These are phyloP conservation scores for Mycena maculata DNA, from an alignment of 768 basidiomycete species.

Conservation along the genomic window DNA sequence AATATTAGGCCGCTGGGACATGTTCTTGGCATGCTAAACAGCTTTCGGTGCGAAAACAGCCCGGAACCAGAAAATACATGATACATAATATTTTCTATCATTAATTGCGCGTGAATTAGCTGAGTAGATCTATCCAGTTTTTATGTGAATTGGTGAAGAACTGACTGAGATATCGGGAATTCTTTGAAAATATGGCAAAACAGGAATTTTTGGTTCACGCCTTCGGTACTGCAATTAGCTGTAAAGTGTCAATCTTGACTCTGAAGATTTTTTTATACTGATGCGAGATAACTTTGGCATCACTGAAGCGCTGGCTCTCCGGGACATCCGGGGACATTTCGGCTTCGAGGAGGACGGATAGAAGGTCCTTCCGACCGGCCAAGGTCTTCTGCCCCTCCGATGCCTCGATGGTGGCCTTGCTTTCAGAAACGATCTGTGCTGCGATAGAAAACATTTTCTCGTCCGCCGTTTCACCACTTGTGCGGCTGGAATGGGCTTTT, in stretches of 20 bases:
- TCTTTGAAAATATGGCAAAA: too few relatives aligned
- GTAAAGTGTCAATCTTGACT: conserved; percentile 37
- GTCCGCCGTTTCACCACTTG: conserved; percentile 20
- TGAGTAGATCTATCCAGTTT: too few relatives aligned
- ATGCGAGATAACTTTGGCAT: conserved; percentile 57
- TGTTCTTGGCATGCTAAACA: too few relatives aligned
- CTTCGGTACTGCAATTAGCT: too few relatives aligned
- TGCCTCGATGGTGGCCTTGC: conserved; percentile 45
- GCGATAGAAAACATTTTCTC: conserved; percentile 47
- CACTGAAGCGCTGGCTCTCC: conserved; percentile 56
- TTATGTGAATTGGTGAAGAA: too few relatives aligned
- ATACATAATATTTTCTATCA: too few relatives aligned
- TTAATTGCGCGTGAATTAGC: too few relatives aligned
- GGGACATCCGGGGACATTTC: conserved; percentile 62
- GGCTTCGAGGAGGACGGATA: conserved; percentile 60
- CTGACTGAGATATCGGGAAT: too few relatives aligned
- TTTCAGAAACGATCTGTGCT: conserved; percentile 49
- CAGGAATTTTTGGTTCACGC: too few relatives aligned
- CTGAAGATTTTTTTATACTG: not conserved
- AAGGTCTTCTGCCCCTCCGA: conserved; percentile 35
- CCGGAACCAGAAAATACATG: too few relatives aligned
- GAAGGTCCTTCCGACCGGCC: conserved; percentile 54
- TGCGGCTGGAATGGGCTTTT: not conserved
- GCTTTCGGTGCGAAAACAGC: too few relatives aligned
- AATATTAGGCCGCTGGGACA: too few relatives aligned